These are phyloP conservation scores for Podaxis rugospora DNA, from an alignment of 768 basidiomycete species.

Conservation along the genomic window DNA sequence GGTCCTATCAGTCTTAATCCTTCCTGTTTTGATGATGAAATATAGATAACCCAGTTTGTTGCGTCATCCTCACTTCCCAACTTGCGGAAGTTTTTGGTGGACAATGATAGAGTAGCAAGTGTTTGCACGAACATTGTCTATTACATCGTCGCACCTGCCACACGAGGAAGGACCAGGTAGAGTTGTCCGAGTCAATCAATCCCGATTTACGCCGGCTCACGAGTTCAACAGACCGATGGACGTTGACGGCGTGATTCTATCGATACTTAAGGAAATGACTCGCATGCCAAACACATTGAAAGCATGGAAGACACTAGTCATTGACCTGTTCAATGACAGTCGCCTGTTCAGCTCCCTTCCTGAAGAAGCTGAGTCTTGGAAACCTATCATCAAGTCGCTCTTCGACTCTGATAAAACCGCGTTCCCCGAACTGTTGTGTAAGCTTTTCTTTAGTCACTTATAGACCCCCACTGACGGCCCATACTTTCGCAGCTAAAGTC, in stretches of 20 bases:
- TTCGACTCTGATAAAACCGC: slow-evolving; percentile 87
- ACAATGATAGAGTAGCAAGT: slow-evolving; percentile 78
- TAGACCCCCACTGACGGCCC: slow-evolving; percentile 18
- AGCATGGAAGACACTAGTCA: slow-evolving; percentile 77
- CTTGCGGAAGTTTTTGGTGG: slow-evolving; percentile 73
- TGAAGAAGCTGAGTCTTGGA: slow-evolving; percentile 61
- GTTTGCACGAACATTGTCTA: slow-evolving; percentile 82
- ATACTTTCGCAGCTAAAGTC: slow-evolving; percentile 52
- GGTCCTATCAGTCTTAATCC: neutral
- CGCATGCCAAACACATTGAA: slow-evolving; percentile 73
- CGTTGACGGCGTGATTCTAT: slow-evolving; percentile 60
- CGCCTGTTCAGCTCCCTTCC: slow-evolving; percentile 79
- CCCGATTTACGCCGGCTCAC: neutral
- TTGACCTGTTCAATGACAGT: slow-evolving; percentile 80
- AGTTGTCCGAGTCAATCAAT: slow-evolving; percentile 10
- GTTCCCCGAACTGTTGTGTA: slow-evolving; percentile 80
- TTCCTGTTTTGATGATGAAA: slow-evolving; percentile 9
- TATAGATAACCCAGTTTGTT: slow-evolving; percentile 69
- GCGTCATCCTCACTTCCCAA: slow-evolving; percentile 66
- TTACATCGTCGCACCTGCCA: slow-evolving; percentile 74
- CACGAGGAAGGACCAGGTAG: slow-evolving; percentile 75
- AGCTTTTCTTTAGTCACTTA: slow-evolving; percentile 27
- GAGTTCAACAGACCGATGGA: slow-evolving; percentile 61
- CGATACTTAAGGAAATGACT: slow-evolving; percentile 75
- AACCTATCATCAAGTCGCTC: slow-evolving; percentile 68